Conservation (phyloP, 331 rosid genomes). For the Quercus tomentella region DNA sequence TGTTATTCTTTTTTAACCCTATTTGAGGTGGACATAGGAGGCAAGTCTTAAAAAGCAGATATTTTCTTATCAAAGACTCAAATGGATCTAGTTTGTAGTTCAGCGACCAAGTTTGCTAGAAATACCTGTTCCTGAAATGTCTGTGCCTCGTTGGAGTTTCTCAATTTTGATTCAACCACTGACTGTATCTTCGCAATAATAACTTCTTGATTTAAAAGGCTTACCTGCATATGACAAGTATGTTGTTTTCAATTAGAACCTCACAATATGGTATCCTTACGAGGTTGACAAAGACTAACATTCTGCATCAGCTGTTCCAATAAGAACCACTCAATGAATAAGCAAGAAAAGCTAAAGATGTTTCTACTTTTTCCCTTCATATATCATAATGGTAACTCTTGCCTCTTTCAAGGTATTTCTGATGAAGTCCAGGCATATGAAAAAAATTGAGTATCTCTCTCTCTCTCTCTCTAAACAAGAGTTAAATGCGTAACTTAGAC, state of each 20-base stretch:
- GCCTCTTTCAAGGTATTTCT: not conserved
- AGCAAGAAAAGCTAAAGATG: not conserved
- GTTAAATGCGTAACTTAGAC: too few relatives aligned
- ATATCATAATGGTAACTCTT: not conserved
- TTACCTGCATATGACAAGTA: constrained; percentile 53
- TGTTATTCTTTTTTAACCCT: not conserved
- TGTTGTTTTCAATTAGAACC: not conserved
- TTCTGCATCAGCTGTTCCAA: not conserved
- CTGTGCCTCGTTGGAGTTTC: constrained; percentile 65
- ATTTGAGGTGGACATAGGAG: not conserved
- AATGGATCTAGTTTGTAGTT: constrained; percentile 5
- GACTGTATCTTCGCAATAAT: constrained; percentile 87
- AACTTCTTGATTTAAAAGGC: constrained; percentile 83
- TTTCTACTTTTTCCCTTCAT: not conserved
- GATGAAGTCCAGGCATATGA: not conserved
- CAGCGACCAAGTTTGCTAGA: not conserved
- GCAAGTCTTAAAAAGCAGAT: constrained; percentile 11
- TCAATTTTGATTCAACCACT: constrained; percentile 73
- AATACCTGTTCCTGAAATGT: constrained; percentile 81
- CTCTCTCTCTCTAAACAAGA: too few relatives aligned
- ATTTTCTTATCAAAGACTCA: constrained; percentile 6
- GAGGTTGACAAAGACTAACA: constrained; percentile 1
- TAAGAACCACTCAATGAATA: not conserved
- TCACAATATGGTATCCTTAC: not conserved
- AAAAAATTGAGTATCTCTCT: not conserved